Evolutionary conservation across 1,284 basidiomycete species (phyloP).

Genomic region (Microbotryum scabiosae): DNA sequence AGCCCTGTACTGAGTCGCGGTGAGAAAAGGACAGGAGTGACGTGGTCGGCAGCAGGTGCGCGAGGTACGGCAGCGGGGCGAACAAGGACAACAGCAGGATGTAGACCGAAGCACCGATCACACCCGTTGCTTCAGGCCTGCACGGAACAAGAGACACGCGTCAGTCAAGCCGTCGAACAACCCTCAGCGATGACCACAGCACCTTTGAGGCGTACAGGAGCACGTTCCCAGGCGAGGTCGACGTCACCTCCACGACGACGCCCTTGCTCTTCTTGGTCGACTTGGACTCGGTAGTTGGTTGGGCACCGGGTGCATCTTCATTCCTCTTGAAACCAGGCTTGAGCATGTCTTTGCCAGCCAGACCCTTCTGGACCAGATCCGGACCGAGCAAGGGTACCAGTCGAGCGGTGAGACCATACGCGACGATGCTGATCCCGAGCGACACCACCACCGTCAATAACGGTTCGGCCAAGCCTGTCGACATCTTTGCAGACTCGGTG

Average conservation of each 20-base stretch:
- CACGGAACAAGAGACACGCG: not conserved
- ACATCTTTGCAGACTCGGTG: not conserved
- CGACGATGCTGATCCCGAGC: constrained; percentile 7
- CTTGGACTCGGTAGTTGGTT: not conserved
- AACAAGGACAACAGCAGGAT: constrained; percentile 49
- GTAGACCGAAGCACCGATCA: constrained; percentile 83
- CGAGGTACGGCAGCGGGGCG: constrained; percentile 35
- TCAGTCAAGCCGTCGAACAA: not conserved
- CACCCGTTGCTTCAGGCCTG: constrained; percentile 88
- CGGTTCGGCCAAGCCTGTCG: constrained; percentile 8
- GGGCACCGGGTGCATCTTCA: not conserved
- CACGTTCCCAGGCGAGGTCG: not conserved
- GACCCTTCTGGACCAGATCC: constrained; percentile 30
- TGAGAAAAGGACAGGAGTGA: constrained; percentile 83
- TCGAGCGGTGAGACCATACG: constrained; percentile 24
- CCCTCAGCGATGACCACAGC: not conserved
- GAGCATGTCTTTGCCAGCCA: constrained; percentile 35
- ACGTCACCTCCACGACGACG: not conserved
- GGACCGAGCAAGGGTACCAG: constrained; percentile 30
- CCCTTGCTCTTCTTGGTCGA: constrained; percentile 7
- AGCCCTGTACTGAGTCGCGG: constrained; percentile 44
- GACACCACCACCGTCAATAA: constrained; percentile 16
- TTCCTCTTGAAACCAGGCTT: constrained; percentile 29
- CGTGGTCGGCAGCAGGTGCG: constrained; percentile 47
- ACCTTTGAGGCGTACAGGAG: not conserved